Evolutionary conservation across 345 rosid species (phyloP).

Genomic region (Combretum micranthum): DNA sequence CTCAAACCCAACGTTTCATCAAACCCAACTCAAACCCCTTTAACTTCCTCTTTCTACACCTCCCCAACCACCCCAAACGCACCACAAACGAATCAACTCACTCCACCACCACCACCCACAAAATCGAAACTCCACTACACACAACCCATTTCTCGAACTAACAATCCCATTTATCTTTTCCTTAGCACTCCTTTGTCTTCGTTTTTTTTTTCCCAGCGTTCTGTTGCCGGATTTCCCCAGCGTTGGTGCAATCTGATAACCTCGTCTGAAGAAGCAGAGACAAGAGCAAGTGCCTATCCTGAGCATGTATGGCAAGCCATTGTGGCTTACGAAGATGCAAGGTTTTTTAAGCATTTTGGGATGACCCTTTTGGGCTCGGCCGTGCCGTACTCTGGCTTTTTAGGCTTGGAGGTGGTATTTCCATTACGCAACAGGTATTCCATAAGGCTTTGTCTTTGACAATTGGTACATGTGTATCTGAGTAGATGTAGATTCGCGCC

Average conservation of each 20-base stretch:
- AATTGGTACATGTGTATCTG: not conserved
- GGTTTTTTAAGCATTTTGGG: slow-evolving; percentile 17
- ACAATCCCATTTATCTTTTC: slow-evolving; percentile 9
- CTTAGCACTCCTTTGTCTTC: slow-evolving; percentile 8
- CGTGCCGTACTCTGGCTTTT: slow-evolving; percentile 19
- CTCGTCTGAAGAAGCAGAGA: slow-evolving; percentile 15
- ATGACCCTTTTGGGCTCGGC: slow-evolving; percentile 20
- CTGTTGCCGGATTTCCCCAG: slow-evolving; percentile 11
- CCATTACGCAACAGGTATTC: slow-evolving; percentile 24
- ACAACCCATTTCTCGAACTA: not conserved
- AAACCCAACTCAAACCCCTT: not conserved
- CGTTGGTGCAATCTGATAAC: slow-evolving; percentile 19
- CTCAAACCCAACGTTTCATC: too few species aligned
- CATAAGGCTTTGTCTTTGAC: not conserved
- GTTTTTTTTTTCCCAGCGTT: slow-evolving; percentile 8
- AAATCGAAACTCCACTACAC: slow-evolving; percentile 1
- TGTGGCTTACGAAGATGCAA: slow-evolving; percentile 25
- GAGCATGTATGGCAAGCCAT: slow-evolving; percentile 22
- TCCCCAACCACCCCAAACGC: slow-evolving; percentile 5
- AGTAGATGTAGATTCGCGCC: not conserved
- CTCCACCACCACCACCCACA: not conserved
- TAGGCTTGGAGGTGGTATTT: slow-evolving; percentile 22
- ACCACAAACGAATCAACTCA: slow-evolving; percentile 9
- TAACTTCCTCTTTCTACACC: not conserved
- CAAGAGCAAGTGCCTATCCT: slow-evolving; percentile 14